phyloP scores from a whole-genome alignment of 305 asterid species.

The Solanum hybrid region DNA sequence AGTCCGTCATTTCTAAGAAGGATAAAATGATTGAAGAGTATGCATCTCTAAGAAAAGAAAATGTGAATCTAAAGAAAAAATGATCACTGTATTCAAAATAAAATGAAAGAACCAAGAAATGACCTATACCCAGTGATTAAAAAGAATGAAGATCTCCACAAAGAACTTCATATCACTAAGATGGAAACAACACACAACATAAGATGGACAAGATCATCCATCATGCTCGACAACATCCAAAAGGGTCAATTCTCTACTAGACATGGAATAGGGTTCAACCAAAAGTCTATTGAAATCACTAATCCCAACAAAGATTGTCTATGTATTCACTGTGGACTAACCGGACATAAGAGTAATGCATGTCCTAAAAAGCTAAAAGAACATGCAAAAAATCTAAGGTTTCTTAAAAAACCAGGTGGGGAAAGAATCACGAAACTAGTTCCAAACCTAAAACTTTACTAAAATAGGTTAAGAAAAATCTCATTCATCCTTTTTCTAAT shows the following conservation, averaged over 20 bases:
- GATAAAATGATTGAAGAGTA: background rate
- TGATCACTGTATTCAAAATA: background rate
- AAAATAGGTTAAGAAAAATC: background rate
- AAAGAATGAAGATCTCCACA: background rate
- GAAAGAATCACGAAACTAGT: background rate
- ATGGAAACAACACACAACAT: background rate
- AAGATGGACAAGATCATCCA: no score
- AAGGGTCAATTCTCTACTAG: background rate
- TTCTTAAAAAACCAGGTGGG: background rate
- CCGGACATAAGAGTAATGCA: background rate
- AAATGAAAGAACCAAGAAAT: background rate
- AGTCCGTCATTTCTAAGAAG: background rate
- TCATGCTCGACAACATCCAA: background rate
- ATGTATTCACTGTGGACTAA: background rate
- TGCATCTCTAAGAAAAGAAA: background rate
- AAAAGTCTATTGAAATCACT: no score
- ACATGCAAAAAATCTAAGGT: background rate
- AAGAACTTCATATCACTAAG: background rate
- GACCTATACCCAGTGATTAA: no score
- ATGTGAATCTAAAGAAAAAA: background rate
- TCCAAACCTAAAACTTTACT: no score
- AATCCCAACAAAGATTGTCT: background rate
- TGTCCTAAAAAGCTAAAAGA: background rate
- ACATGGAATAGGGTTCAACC: background rate
- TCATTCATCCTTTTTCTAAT: no score